Evolutionary conservation across 441 rosid genomes (phyloP).

Genomic region (Aquilaria agallochum): DNA sequence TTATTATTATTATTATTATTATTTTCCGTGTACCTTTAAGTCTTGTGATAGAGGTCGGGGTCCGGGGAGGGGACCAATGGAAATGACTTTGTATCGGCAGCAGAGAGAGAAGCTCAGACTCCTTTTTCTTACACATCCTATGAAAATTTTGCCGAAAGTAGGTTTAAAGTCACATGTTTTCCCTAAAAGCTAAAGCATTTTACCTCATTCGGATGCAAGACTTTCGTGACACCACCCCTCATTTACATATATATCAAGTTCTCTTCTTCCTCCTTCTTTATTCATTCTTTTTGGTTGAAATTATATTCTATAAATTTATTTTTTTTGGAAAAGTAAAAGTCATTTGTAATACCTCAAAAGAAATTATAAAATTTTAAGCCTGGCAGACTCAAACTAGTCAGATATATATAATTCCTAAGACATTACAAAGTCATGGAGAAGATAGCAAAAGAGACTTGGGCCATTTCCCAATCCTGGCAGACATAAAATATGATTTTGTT

Average conservation of each 20-base stretch:
- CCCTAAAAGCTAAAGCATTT: conserved; percentile 26
- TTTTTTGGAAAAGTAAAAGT: too few relatives aligned
- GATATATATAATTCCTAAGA: too few relatives aligned
- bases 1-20: too few relatives aligned
- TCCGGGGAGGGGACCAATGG: neutral
- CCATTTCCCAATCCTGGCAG: too few relatives aligned
- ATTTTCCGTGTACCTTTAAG: too few relatives aligned
- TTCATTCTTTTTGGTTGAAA: neutral
- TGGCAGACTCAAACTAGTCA: too few relatives aligned
- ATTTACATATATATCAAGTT: conserved; percentile 18
- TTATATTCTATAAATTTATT: neutral
- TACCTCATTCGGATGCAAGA: conserved; percentile 46
- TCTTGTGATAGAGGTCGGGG: too few relatives aligned
- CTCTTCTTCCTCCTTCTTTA: neutral
- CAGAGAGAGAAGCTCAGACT: neutral
- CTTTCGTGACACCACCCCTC: conserved; percentile 48
- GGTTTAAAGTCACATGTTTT: conserved; percentile 50
- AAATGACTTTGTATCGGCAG: neutral
- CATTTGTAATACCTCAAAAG: too few relatives aligned
- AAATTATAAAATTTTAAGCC: too few relatives aligned
- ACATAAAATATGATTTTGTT: too few relatives aligned
- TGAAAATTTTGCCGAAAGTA: conserved; percentile 39
- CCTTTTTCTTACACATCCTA: conserved; percentile 1
- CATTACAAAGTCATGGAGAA: too few relatives aligned
- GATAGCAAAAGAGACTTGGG: too few relatives aligned